phyloP scores from a whole-genome alignment of 2,329 filamentous ascomycete genomes.

The Botryosphaeria agaves region DNA sequence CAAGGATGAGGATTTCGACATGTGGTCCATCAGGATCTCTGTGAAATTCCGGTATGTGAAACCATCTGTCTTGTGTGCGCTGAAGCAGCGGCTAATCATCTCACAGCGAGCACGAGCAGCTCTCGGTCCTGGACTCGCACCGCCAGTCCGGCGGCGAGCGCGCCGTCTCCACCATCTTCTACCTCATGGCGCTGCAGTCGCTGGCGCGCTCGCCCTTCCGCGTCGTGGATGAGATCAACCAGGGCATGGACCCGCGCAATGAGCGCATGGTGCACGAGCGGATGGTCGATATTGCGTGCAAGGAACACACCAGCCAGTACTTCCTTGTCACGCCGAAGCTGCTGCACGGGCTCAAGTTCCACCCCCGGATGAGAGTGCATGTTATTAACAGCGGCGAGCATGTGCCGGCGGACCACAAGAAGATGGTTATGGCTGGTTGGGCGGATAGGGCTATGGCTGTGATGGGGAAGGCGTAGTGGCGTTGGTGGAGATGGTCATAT shows the following conservation, averaged over 20 bases:
- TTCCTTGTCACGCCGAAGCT: conserved; percentile 97
- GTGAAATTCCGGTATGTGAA: conserved; percentile 72
- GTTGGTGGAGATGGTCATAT: too few relatives aligned
- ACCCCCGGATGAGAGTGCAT: conserved; percentile 79
- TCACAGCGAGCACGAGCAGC: conserved; percentile 56
- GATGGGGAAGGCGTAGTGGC: conserved; percentile 14
- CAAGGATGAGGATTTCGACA: conserved; percentile 86
- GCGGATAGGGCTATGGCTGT: conserved; percentile 15
- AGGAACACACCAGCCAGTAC: conserved; percentile 58
- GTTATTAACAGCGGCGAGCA: conserved; percentile 82
- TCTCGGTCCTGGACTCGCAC: conserved; percentile 76
- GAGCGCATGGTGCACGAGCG: conserved; percentile 96
- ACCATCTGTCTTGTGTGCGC: too few relatives aligned
- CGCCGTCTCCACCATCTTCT: conserved; percentile 94
- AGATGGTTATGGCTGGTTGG: conserved; percentile 26
- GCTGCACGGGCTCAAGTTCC: conserved; percentile 68
- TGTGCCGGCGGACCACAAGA: conserved; percentile 24
- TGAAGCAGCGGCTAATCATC: conserved; percentile 1
- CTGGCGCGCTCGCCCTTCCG: conserved; percentile 91
- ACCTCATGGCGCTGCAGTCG: conserved; percentile 92
- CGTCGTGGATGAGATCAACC: conserved; percentile 98
- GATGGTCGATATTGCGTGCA: conserved; percentile 94
- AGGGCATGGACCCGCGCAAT: conserved; percentile 97
- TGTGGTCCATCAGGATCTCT: conserved; percentile 84
- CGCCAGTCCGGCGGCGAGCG: conserved; percentile 93